Conservation (phyloP, 257 asterid genomes). For the Penstemon eatonii region DNA sequence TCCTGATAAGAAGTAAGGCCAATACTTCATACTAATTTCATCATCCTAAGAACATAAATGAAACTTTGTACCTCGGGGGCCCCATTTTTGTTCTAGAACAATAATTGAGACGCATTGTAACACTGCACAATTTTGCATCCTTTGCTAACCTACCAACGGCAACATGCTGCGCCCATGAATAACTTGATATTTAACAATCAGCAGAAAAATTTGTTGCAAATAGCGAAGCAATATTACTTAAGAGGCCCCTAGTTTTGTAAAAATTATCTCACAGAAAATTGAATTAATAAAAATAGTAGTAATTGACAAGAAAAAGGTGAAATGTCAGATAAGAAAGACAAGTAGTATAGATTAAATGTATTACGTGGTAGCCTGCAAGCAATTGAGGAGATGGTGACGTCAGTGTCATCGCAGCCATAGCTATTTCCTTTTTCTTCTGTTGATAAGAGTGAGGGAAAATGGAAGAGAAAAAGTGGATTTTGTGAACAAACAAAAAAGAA, state of each 20-base stretch:
- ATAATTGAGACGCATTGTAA: slow-evolving; percentile 17
- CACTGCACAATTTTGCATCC: slow-evolving; percentile 27
- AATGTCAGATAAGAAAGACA: background rate
- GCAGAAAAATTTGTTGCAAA: background rate
- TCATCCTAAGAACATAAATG: slow-evolving; percentile 4
- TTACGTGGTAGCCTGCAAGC: slow-evolving; percentile 26
- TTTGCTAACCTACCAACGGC: slow-evolving; percentile 19
- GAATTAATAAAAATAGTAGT: too few relatives aligned
- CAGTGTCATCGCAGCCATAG: slow-evolving; percentile 37
- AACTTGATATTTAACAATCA: background rate
- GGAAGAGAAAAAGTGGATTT: slow-evolving; percentile 7
- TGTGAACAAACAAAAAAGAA: too few relatives aligned
- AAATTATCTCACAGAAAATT: slow-evolving; percentile 2
- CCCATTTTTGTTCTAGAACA: slow-evolving; percentile 9
- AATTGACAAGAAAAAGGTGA: background rate
- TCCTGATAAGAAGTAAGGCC: too few relatives aligned
- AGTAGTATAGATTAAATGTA: background rate
- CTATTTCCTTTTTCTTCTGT: slow-evolving; percentile 2
- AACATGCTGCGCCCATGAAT: slow-evolving; percentile 29
- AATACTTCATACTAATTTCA: background rate
- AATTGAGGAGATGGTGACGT: slow-evolving; percentile 35
- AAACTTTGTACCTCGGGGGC: slow-evolving; percentile 35
- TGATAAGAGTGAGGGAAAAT: slow-evolving; percentile 6
- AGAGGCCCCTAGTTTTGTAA: background rate
- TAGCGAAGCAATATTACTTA: background rate